Percentiles rank a stretch among this genome's conserved stretches.
These are phyloP conservation scores for Recurvomyces mirabilis DNA, from an alignment of 495 filamentous ascomycete genomes.

Conservation along the genomic window DNA sequence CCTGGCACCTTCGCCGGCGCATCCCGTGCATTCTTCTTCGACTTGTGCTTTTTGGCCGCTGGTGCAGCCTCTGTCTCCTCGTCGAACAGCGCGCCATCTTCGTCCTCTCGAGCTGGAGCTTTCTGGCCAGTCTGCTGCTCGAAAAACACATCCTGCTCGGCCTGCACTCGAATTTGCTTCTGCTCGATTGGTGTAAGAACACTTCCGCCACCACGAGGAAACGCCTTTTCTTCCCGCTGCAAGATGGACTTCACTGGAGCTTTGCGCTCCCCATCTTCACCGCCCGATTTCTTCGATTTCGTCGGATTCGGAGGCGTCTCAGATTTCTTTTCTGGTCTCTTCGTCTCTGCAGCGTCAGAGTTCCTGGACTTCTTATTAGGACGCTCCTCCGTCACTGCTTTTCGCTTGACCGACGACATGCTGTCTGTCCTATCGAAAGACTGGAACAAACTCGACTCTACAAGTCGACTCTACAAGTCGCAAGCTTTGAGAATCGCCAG, in stretches of 20 bases:
- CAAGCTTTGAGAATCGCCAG: too few relatives aligned
- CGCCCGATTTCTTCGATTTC: slow-evolving; percentile 5
- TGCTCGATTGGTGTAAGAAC: slow-evolving; percentile 86
- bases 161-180: slow-evolving; percentile 92
- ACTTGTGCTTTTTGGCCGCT: slow-evolving; percentile 44
- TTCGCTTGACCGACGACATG: slow-evolving; percentile 22
- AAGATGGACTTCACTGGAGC: slow-evolving; percentile 28
- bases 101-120: slow-evolving; percentile 33
- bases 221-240: slow-evolving; percentile 72
- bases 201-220: slow-evolving; percentile 86
- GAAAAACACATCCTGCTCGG: slow-evolving; percentile 83
- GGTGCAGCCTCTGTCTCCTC: slow-evolving; percentile 27
- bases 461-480: too few relatives aligned
- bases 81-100: slow-evolving; percentile 43
- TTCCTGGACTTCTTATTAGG: slow-evolving; percentile 11
- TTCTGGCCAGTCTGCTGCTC: slow-evolving; percentile 59
- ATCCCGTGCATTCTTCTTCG: slow-evolving; percentile 25
- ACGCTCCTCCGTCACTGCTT: slow-evolving; percentile 18
- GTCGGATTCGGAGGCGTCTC: slow-evolving; percentile 1
- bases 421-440: not conserved
- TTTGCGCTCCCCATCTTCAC: slow-evolving; percentile 6
- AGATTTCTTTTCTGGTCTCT: not conserved
- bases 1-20: slow-evolving; percentile 37
- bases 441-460: too few relatives aligned
- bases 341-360: not conserved